Conservation (phyloP, 306 rosid species). For the Vigna radiata region DNA sequence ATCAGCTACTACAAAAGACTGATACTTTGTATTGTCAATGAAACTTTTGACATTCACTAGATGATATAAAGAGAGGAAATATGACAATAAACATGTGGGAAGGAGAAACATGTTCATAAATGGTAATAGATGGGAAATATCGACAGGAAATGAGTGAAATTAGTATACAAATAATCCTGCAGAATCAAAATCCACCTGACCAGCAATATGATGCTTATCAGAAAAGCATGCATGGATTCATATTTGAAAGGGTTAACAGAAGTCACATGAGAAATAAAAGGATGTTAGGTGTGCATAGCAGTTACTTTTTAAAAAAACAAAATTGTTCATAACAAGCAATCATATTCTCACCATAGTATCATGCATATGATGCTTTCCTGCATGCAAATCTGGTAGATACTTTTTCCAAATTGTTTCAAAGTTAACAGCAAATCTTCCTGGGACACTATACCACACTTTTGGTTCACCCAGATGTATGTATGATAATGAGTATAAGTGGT, state of each 20-base stretch:
- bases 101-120: conserved; percentile 21
- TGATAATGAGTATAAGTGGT: conserved; percentile 68
- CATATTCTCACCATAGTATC: conserved; percentile 65
- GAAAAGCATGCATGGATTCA: conserved; percentile 28
- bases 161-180: conserved; percentile 22
- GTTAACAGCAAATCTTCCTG: conserved; percentile 56
- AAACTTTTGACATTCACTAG: conserved; percentile 34
- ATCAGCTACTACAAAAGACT: conserved; percentile 26
- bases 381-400: conserved; percentile 47
- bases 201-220: conserved; percentile 28
- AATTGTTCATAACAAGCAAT: conserved; percentile 28
- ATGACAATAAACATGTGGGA: background rate
- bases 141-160: conserved; percentile 29
- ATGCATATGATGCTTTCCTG: conserved; percentile 45
- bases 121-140: background rate
- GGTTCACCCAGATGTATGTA: conserved; percentile 86
- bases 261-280: conserved; percentile 20
- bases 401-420: conserved; percentile 61
- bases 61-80: background rate
- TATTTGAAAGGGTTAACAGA: conserved; percentile 36
- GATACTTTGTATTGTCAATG: conserved; percentile 13
- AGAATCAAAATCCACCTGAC: conserved; percentile 24
- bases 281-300: conserved; percentile 12
- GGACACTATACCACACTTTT: conserved; percentile 77
- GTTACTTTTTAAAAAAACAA: conserved; percentile 20